Base-by-base conservation (phyloP, 140 eudicot genomes). In the Bidens hawaiensis region DNA sequence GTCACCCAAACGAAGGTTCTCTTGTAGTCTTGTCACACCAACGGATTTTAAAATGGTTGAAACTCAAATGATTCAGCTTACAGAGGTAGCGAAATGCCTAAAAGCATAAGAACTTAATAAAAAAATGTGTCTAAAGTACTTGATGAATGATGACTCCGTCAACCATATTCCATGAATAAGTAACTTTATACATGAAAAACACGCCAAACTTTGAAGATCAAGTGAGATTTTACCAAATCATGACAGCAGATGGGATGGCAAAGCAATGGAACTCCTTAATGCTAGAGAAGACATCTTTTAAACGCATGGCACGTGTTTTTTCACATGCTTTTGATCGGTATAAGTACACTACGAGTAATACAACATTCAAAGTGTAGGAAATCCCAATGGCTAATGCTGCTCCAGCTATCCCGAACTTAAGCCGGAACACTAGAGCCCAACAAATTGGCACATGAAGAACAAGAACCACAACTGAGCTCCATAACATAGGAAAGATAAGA, bases 401-500 rank as follows among this genome's bases (percentile, higher is more conserved):
- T 22, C 86, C 82, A 38, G 40, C 31, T 4, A 17, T 64, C 52
- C 79, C 72, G 0, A 81, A 64, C 12, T 69, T 38, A 7, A 76
- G 59, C 60, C 38, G 56, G 43, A 81, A 81, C 21, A 76, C 82
- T 0, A 81, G 63, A 57, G 65, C 69, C 86, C 82, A 72, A 68
- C 80, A 81, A 43, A 81, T 11, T 19, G 82, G 86, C 17, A 73
- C 31, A 1, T 76, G 86, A 16, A 80, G 55, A 28, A 38, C 62
- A 4, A 83, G 68, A 42, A 78, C 64, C 1, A 10, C 64, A 48
- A 78, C 16, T 18, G 93, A 75, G 74, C 83, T 80, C 66, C 84
- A 70, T 13, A 89, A 56, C 91, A 89, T 86, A 1, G 97, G 95
- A 16, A 74, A 64, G 23, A 83, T 79, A 69, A 89, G 68, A 64